Evolutionary conservation across 805 yeast genomes (phyloP), one percentile per base, ranked within the genome.

Genomic region (Wickerhamomyces subpelliculosus): DNA sequence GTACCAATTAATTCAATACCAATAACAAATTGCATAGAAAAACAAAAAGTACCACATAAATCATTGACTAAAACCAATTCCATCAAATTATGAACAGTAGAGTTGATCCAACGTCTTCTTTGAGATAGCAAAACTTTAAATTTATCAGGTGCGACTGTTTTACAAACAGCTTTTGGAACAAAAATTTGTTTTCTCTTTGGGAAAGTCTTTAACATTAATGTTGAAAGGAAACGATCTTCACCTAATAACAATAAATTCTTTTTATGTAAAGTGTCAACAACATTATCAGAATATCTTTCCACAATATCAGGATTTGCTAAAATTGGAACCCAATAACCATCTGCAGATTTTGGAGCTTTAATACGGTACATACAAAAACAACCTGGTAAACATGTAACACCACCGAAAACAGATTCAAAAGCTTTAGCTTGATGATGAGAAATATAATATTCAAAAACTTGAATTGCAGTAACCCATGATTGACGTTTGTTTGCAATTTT

Each of bases 61-160:
- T 88, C 96, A 37, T 78, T 78, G 17, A 88, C 89, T 44, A 85
- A 64, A 4, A 82, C 84, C 53, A 88, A 74, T 60, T 88, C 97
- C 78, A 89, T 73, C 60, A 88, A 72, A 55, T 88, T 88, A 61
- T 88, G 97, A 27, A 88, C 89, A 0, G 97, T 89, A 5, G 96
- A 88, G 60, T 88, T 88, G 51, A 88, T 88, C 97, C 97, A 88
- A 58, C 97, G 84, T 65, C 97, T 85, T 59, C 97, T 81, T 59
- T 88, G 97, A 1, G 96, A 88, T 34, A 88, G 67, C 46, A 88
- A 67, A 34, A 88, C 93, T 45, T 63, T 71, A 58, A 88, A 88
- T 35, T 71, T 70, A 50, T 80, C 83, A 0, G 97, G 97, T n/a
- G 82, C 96, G 43, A 86, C 63, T 1, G 97, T 88, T 54, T 86